Conservation (phyloP, 805 yeast species). For the Candida ulmi region DNA sequence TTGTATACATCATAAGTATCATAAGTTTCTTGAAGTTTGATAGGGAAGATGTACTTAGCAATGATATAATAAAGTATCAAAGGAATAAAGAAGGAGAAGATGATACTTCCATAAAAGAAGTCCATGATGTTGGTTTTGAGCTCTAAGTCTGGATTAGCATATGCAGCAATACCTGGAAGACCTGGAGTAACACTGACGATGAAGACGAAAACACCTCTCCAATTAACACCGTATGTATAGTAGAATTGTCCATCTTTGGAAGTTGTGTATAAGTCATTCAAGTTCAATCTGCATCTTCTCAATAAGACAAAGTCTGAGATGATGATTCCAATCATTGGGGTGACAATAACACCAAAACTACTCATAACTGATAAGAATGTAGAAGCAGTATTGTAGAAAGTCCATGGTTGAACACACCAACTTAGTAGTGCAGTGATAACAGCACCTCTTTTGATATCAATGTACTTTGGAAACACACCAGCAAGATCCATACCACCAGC, state of each 20-base stretch:
- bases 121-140: conserved; percentile 20
- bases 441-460: conserved; percentile 26
- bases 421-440: conserved; percentile 27
- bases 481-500: conserved; percentile 26
- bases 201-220: conserved; percentile 24
- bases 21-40: conserved; percentile 10
- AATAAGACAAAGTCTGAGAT: conserved; percentile 31
- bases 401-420: conserved; percentile 37
- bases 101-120: conserved; percentile 26
- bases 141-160: conserved; percentile 21
- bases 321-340: conserved; percentile 31
- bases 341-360: conserved; percentile 32
- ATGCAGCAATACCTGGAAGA: conserved; percentile 32
- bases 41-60: conserved; percentile 22
- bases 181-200: conserved; percentile 29
- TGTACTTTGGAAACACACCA: conserved; percentile 16
- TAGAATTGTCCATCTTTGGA: conserved; percentile 25
- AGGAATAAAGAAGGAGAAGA: conserved; percentile 27
- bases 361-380: conserved; percentile 31
- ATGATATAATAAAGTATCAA: conserved; percentile 20
- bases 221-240: conserved; percentile 27
- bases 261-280: conserved; percentile 30
- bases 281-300: conserved; percentile 25
- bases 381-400: conserved; percentile 31
- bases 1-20: conserved; percentile 23